Evolutionary conservation across 148 eudicot species (phyloP).

Genomic region (Nepenthes mirabilis): DNA sequence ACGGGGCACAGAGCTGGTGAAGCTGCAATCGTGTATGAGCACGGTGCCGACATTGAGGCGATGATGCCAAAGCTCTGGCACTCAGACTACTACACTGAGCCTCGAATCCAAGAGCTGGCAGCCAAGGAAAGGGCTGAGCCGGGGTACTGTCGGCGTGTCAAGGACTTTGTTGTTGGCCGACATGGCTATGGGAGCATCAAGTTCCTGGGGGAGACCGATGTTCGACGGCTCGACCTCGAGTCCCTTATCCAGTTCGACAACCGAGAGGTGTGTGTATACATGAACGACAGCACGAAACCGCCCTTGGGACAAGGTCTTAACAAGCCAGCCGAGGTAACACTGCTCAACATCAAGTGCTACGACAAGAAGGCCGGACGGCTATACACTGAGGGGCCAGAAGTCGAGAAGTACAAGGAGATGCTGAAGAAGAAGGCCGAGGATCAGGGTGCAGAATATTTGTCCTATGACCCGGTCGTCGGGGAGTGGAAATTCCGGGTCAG

Average conservation of each 20-base stretch:
- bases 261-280: constrained; percentile 77
- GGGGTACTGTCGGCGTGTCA: constrained; percentile 70
- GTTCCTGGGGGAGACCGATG: constrained; percentile 91
- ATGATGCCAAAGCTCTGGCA: constrained; percentile 92
- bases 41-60: constrained; percentile 82
- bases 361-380: constrained; percentile 68
- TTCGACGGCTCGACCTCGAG: constrained; percentile 80
- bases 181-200: constrained; percentile 78
- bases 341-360: constrained; percentile 74
- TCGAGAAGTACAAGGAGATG: constrained; percentile 81
- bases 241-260: constrained; percentile 71
- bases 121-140: constrained; percentile 93
- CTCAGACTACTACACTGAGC: constrained; percentile 92
- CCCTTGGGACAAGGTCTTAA: constrained; percentile 96
- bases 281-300: constrained; percentile 88
- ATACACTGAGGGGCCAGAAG: constrained; percentile 55
- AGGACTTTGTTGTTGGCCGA: constrained; percentile 78
- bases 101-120: constrained; percentile 80
- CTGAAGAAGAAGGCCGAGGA: constrained; percentile 72
- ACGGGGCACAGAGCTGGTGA: constrained; percentile 88
- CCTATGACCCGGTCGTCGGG: constrained; percentile 65
- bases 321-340: constrained; percentile 88
- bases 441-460: constrained; percentile 84
- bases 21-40: constrained; percentile 81
- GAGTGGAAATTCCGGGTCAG: constrained; percentile 88